Base-by-base conservation (phyloP, 2,329 filamentous ascomycete species). In the Blastomyces silverae region DNA sequence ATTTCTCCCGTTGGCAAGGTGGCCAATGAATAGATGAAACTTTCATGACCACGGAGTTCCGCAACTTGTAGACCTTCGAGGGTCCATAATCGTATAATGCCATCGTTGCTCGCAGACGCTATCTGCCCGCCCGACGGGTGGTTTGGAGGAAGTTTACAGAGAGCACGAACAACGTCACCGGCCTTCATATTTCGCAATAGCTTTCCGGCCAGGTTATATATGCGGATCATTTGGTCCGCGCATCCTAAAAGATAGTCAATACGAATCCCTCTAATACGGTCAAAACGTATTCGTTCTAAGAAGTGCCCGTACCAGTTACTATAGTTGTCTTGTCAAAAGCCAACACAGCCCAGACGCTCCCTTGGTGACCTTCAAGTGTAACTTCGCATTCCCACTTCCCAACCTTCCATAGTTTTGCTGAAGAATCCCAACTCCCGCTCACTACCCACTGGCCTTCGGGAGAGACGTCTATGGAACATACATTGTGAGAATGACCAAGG, bases 61-160 rank as follows among this genome's bases (percentile, higher is more conserved):
- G 84, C 88, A 13, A 96, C 81, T 65, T 90, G 84, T 61, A 88
- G 82, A 0, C 94, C 94, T 63, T 89, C 85, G 34, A 96, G 73
- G 46, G 88, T 94, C 89, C 92, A 99, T 4, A 97, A 77, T 57
- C 92, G 86, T 67, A 99, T 89, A 25, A 92, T 81, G 37, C 91
- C 91, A 73, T 99, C 94, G 72, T 97, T 99, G 70, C 91, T 91
- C 20, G 94, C 92, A 55, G 92, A 96, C 57, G 92, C 94, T 74
- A 99, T 92, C n/a, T 96, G 88, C 22, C 92, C 93, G 15, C 90
- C 90, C 28, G 88, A 92, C 20, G 88, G 83, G 73, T 96, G 90
- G 34, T 85, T 85, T 31, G 81, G 75, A 0, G 91, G 88, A n/a
- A 97, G 80, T 70, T 86, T 87, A 77, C 90, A 93, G 11, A 99